Evolutionary conservation across 805 yeast species (phyloP).

Genomic region (Metschnikowia vanudenii): DNA sequence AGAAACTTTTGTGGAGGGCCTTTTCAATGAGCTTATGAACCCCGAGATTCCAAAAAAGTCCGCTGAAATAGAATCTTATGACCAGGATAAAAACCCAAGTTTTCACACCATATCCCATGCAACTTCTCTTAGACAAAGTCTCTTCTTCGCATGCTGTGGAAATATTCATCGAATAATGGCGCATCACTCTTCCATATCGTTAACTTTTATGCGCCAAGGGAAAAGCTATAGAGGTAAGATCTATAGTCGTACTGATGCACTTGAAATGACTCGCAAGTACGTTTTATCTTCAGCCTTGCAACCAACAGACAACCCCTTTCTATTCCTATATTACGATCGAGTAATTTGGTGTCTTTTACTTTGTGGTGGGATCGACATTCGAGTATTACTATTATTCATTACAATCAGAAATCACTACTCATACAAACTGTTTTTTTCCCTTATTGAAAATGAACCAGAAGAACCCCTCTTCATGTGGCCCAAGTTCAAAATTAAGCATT

Average conservation of each 20-base stretch:
- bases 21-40: slow-evolving; percentile 10
- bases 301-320: slow-evolving; percentile 15
- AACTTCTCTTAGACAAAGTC: slow-evolving; percentile 11
- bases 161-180: slow-evolving; percentile 11
- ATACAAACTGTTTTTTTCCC: slow-evolving; percentile 6
- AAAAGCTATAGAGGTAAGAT: not conserved
- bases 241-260: slow-evolving; percentile 2
- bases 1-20: slow-evolving; percentile 5
- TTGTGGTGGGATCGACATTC: slow-evolving; percentile 13
- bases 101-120: not conserved
- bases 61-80: not conserved
- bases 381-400: slow-evolving; percentile 10
- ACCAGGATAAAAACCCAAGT: not conserved
- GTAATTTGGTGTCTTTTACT: slow-evolving; percentile 19
- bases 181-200: not conserved
- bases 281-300: slow-evolving; percentile 16
- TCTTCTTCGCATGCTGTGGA: slow-evolving; percentile 14
- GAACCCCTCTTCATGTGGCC: not conserved
- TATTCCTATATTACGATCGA: slow-evolving; percentile 14
- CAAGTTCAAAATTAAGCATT: not conserved
- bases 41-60: not conserved
- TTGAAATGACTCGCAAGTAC: slow-evolving; percentile 17
- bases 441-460: slow-evolving; percentile 1
- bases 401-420: slow-evolving; percentile 10
- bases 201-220: not conserved